These are phyloP conservation scores for Wickerhamiella bombiphila DNA, from an alignment of 805 yeast species.

Conservation along the genomic window DNA sequence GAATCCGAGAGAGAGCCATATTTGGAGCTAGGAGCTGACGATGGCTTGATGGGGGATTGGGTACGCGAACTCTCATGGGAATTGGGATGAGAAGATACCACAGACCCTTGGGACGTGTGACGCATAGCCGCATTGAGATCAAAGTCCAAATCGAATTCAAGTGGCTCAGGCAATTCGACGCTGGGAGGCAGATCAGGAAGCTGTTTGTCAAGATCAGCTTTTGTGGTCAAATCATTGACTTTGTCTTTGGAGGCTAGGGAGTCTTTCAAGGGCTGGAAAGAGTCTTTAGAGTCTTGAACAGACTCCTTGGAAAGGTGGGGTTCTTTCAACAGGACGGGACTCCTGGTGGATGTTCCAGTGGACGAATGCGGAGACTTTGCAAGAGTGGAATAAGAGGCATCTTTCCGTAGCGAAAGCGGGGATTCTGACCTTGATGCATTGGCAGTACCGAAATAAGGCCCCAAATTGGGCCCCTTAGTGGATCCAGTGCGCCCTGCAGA, in stretches of 20 bases:
- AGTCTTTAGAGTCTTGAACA: neutral
- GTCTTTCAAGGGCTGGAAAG: neutral
- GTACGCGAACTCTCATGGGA: neutral
- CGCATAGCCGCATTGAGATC: neutral
- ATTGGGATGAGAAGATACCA: neutral
- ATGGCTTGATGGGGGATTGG: neutral
- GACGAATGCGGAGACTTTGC: no score
- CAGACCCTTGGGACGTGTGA: no score
- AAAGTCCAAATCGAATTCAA: slow-evolving; percentile 2
- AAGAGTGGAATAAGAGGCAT: no score
- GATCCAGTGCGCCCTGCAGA: no score
- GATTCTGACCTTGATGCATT: no score
- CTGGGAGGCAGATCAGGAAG: slow-evolving; percentile 13
- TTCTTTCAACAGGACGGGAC: no score
- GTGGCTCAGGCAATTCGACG: neutral
- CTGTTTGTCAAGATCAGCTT: slow-evolving; percentile 10
- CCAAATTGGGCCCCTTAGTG: slow-evolving; percentile 3
- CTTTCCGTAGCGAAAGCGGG: no score
- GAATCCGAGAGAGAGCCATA: neutral
- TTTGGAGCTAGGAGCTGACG: neutral
- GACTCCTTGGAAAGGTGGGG: no score
- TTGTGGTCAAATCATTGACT: no score
- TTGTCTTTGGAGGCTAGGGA: no score
- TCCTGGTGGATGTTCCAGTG: no score
- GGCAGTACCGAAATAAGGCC: neutral